Evolutionary conservation across 1,284 basidiomycete species (phyloP).

Genomic region (Amylostereum chailletii): DNA sequence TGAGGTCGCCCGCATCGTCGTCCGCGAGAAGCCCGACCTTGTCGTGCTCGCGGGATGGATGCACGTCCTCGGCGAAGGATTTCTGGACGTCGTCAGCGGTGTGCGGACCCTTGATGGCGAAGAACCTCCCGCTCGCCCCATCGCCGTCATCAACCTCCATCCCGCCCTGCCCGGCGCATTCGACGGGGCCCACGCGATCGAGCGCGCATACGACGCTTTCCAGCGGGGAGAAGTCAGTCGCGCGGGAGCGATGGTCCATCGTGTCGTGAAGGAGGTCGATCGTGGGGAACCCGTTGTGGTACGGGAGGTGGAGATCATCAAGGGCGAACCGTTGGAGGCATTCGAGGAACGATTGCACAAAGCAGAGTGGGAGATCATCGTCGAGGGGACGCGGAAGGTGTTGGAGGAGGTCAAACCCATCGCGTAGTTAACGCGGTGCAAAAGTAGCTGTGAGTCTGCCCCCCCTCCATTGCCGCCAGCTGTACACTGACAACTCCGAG

Average conservation of each 20-base stretch:
- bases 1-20: constrained; percentile 71
- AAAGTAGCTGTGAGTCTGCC: too few relatives aligned
- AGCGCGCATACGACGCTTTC: constrained; percentile 85
- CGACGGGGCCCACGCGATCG: constrained; percentile 88
- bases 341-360: constrained; percentile 78
- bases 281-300: constrained; percentile 84
- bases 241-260: constrained; percentile 92
- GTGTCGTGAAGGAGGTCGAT: constrained; percentile 91
- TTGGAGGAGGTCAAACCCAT: constrained; percentile 36
- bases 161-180: constrained; percentile 94
- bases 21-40: constrained; percentile 65
- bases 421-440: too few relatives aligned
- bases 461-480: too few relatives aligned
- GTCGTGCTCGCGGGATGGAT: constrained; percentile 97
- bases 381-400: constrained; percentile 69
- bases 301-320: constrained; percentile 64
- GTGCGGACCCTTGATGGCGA: constrained; percentile 24
- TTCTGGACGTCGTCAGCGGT: constrained; percentile 44
- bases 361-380: constrained; percentile 88
- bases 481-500: too few relatives aligned
- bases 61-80: constrained; percentile 73
- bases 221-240: constrained; percentile 68
- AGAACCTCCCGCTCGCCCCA: constrained; percentile 27
- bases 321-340: constrained; percentile 67
- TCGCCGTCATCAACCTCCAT: constrained; percentile 94